A percentile compares a stretch with the other conserved stretches of the same genome.
These are phyloP conservation scores for Flaveria floridana DNA, from an alignment of 140 eudicot species.

Conservation along the genomic window DNA sequence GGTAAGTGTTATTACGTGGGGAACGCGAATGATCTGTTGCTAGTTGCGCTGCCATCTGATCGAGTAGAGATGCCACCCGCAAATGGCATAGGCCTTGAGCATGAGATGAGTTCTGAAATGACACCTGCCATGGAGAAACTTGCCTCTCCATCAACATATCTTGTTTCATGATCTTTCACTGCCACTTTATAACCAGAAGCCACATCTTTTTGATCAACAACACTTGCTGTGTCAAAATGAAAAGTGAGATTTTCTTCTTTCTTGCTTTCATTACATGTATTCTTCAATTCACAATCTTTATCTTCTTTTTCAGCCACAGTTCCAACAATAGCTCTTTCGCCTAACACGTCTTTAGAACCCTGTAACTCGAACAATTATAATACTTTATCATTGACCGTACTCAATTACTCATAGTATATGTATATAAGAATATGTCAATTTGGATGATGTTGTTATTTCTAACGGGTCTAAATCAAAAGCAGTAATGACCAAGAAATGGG, in stretches of 20 bases:
- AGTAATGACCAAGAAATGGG: background rate
- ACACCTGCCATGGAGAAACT: constrained; percentile 56
- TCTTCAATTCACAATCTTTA: constrained; percentile 14
- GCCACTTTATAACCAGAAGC: constrained; percentile 17
- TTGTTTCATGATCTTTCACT: constrained; percentile 10
- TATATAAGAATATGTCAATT: background rate
- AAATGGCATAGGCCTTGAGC: constrained; percentile 49
- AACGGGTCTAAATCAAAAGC: background rate
- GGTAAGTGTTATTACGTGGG: constrained; percentile 57
- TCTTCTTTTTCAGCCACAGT: constrained; percentile 31
- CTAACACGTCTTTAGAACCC: constrained; percentile 30
- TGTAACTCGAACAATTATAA: constrained; percentile 30
- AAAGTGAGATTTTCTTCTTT: constrained; percentile 49
- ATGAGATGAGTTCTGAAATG: constrained; percentile 44
- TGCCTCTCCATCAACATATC: constrained; percentile 52
- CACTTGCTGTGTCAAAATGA: constrained; percentile 38
- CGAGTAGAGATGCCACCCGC: constrained; percentile 66
- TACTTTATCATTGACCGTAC: background rate
- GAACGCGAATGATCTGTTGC: constrained; percentile 84
- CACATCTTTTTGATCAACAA: constrained; percentile 24
- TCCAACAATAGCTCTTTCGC: constrained; percentile 15
- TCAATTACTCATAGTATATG: too few species aligned
- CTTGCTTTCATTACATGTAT: constrained; percentile 33
- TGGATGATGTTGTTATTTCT: background rate
- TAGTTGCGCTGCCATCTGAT: constrained; percentile 81